A percentile compares a stretch with the other conserved stretches of the same genome.
Evolutionary conservation across 164 flowering plant species (phyloP).

Genomic region (Stephania japonica): DNA sequence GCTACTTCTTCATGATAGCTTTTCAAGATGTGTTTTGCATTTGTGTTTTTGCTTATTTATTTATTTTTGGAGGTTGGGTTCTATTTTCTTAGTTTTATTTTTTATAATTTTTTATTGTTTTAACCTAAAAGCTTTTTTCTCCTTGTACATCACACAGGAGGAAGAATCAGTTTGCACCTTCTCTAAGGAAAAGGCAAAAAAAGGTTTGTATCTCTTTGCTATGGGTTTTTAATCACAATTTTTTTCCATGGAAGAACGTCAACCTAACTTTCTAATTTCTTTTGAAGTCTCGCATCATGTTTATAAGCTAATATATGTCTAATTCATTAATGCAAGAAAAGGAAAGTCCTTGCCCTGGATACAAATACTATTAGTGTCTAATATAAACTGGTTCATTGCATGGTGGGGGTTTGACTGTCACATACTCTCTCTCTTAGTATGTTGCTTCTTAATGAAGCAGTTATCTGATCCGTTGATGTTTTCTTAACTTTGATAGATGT

Average conservation of each 20-base stretch:
- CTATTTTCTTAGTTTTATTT: neutral
- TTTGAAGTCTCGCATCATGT: neutral
- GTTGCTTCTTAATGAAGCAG: neutral
- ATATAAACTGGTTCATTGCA: neutral
- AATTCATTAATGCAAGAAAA: too few relatives aligned
- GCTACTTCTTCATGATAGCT: neutral
- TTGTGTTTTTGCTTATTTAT: neutral
- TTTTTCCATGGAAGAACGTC: neutral
- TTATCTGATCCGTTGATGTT: neutral
- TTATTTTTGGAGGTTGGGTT: neutral
- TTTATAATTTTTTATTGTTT: neutral
- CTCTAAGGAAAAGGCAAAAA: conserved; percentile 26
- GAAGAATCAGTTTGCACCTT: conserved; percentile 22
- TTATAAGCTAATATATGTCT: too few relatives aligned
- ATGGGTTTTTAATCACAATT: neutral
- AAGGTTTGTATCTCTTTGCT: conserved; percentile 35
- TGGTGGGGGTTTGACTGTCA: neutral
- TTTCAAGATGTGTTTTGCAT: neutral
- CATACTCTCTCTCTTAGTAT: neutral
- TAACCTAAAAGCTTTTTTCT: conserved; percentile 1
- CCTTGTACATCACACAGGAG: conserved; percentile 40
- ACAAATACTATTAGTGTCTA: neutral
- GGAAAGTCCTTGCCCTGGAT: neutral
- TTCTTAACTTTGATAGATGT: conserved; percentile 21
- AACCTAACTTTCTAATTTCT: neutral